Evolutionary conservation across 2,329 filamentous ascomycete species (phyloP), one percentile per base, ranked within the genome.

Genomic region (Colletotrichum echinochloae): DNA sequence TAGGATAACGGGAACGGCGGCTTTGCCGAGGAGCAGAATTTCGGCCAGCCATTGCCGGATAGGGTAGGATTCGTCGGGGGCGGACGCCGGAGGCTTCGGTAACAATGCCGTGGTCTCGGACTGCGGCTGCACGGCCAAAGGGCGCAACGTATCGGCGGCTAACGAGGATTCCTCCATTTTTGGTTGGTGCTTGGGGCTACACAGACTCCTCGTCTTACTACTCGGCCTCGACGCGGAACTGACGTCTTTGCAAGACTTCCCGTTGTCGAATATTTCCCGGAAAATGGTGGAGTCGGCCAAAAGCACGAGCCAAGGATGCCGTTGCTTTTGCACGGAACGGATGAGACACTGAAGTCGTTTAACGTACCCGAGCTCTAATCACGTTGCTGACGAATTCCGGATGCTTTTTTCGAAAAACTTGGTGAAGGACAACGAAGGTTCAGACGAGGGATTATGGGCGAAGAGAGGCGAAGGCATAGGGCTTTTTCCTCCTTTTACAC

Each of bases 1-100:
- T 46, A 97, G 78, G 71, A 97, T 94, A 3, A 97, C 92, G 0
- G 94, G 93, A 0, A 94, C 79, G 0, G 93, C 93, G 30, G 89
- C 89, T 74, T 88, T 90, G 46, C 92, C 80, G 1, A 96, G 82
- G 8, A 93, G 81, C 83, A 88, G 87, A 74, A 93, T 90, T 78
- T 96, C 93, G 30, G 70, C 54, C 46, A 72, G 26, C 70, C 69
- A 71, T 49, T 56, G 65, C 65, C 69, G 54, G 46, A 70, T 41
- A 52, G 23, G 46, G 54, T 54, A 59, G 51, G 30, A 18, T 60
- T 59, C 66, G 41, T 71, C 41, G 44, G 60, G 44, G 56, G 33
- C 55, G 60, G 60, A 39, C 30, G 60, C 60, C 56, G 60, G 64
- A 28, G 67, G 51, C 57, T 73, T 73, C 23, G 71, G 67, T 11